Conservation (phyloP, 768 basidiomycete species). For the Russula brevipes region DNA sequence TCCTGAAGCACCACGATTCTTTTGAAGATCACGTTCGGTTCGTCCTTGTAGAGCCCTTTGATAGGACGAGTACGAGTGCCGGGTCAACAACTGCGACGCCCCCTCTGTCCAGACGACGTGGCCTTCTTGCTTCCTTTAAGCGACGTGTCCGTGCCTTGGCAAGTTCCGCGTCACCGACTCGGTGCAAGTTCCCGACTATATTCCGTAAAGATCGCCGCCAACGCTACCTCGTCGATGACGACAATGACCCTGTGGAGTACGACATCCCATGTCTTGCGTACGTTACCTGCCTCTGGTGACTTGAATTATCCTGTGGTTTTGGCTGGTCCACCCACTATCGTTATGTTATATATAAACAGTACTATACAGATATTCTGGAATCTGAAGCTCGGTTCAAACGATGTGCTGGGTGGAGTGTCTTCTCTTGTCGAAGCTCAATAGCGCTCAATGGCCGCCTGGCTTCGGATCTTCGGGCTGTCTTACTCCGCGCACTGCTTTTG, state of each 20-base stretch:
- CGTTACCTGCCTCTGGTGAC: slow-evolving; percentile 15
- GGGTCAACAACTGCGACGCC: neutral
- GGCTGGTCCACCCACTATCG: neutral
- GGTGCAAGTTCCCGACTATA: neutral
- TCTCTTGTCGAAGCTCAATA: neutral
- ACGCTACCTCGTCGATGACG: neutral
- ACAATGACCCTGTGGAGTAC: slow-evolving; percentile 1
- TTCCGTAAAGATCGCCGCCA: neutral
- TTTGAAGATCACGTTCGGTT: neutral
- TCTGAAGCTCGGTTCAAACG: neutral
- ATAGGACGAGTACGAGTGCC: neutral
- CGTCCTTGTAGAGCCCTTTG: neutral
- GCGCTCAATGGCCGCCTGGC: neutral
- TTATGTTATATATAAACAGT: slow-evolving; percentile 3
- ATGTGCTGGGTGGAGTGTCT: neutral
- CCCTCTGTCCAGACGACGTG: neutral
- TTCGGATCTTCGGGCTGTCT: neutral
- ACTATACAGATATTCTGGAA: neutral
- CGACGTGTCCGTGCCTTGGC: slow-evolving; percentile 9
- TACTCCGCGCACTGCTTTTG: too few species aligned
- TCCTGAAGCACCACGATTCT: neutral
- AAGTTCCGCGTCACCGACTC: neutral
- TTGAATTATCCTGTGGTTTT: neutral
- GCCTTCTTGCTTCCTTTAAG: neutral
- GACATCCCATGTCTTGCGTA: slow-evolving; percentile 23